phyloP scores from a whole-genome alignment of 345 rosid genomes.

The Eucalyptus camaldulensis region DNA sequence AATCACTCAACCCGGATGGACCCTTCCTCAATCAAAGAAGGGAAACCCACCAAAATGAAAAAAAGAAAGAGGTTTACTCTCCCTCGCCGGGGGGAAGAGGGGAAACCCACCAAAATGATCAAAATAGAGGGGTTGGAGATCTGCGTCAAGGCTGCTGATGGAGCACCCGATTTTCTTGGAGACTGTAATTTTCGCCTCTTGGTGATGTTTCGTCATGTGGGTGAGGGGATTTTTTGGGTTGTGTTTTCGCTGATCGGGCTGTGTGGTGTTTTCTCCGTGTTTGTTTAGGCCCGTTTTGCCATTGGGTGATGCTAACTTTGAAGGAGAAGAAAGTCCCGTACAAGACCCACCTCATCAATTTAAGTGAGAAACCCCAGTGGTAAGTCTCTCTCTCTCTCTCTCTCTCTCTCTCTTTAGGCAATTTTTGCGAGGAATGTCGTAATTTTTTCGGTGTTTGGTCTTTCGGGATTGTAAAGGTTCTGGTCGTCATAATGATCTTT shows the following conservation, averaged over 20 bases:
- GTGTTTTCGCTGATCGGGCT: background rate
- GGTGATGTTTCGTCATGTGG: background rate
- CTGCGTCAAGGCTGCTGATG: conserved; percentile 75
- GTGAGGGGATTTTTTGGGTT: background rate
- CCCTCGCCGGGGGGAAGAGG: too few relatives aligned
- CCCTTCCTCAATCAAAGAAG: too few relatives aligned
- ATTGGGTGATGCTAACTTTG: conserved; percentile 52
- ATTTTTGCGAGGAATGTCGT: background rate
- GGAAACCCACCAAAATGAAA: background rate
- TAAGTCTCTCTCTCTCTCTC: background rate
- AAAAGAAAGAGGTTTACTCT: background rate
- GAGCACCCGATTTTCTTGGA: conserved; percentile 42
- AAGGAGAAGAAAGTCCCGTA: conserved; percentile 77
- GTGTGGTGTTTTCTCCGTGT: background rate
- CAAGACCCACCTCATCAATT: conserved; percentile 43
- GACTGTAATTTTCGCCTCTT: background rate
- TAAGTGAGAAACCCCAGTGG: conserved; percentile 73
- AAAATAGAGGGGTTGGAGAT: conserved; percentile 25
- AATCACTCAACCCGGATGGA: background rate
- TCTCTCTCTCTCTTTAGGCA: background rate
- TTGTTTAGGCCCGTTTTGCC: conserved; percentile 60
- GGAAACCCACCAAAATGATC: too few relatives aligned
- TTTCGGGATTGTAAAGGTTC: too few relatives aligned
- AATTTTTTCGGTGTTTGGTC: background rate
- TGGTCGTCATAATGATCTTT: too few relatives aligned